These are phyloP conservation scores for Geranium incanum DNA, from an alignment of 441 rosid species.

Conservation along the genomic window DNA sequence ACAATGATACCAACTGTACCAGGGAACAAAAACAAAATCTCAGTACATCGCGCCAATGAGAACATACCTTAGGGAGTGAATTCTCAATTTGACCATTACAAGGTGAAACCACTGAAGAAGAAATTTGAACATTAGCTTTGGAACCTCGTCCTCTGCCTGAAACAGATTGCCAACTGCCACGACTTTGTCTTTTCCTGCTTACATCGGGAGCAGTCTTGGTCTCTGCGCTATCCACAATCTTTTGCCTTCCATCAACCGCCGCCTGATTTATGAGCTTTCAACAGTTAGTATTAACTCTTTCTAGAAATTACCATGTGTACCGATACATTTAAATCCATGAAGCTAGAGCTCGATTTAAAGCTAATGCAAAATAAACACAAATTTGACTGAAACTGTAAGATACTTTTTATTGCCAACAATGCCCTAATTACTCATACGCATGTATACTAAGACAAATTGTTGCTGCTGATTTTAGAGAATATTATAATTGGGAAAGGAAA, in stretches of 20 bases:
- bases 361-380: background rate
- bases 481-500: background rate
- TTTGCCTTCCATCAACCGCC: slow-evolving; percentile 56
- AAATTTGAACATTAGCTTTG: slow-evolving; percentile 50
- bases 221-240: slow-evolving; percentile 45
- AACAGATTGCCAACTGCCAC: slow-evolving; percentile 64
- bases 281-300: slow-evolving; percentile 15
- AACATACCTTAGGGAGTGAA: slow-evolving; percentile 49
- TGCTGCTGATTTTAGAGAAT: background rate
- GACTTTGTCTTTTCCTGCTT: slow-evolving; percentile 69
- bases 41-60: slow-evolving; percentile 17
- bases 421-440: background rate
- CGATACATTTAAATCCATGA: background rate
- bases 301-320: background rate
- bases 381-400: background rate
- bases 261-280: slow-evolving; percentile 35
- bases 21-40: background rate
- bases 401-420: background rate
- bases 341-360: background rate
- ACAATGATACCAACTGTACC: background rate
- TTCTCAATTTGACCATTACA: slow-evolving; percentile 62
- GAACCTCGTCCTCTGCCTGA: slow-evolving; percentile 83
- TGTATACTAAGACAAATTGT: background rate
- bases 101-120: slow-evolving; percentile 34
- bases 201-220: slow-evolving; percentile 47